Conservation (phyloP, 2,329 filamentous ascomycete species). For the Fusarium tanahbumbuense region DNA sequence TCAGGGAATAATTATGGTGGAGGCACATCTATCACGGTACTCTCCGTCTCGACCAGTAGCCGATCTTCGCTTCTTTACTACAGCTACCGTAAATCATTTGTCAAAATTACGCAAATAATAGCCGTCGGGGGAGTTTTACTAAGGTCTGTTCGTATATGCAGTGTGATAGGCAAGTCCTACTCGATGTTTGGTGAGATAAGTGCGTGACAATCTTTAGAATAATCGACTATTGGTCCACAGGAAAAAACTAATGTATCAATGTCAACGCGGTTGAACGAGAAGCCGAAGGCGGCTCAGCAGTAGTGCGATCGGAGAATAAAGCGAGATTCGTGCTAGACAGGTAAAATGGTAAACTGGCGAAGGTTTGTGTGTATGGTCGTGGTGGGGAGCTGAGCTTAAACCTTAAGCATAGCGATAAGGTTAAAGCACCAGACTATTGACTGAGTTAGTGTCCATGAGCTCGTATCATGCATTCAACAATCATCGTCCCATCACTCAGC, state of each 20-base stretch:
- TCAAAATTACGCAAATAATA: neutral
- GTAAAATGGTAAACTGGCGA: neutral
- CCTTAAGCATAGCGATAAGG: neutral
- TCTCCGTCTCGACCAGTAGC: neutral
- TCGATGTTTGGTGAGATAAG: neutral
- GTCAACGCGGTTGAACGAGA: neutral
- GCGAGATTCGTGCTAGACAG: neutral
- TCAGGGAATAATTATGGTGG: neutral
- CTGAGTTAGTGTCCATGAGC: no score
- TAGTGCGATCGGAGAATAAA: neutral
- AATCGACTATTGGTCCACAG: neutral
- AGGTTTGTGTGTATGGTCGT: neutral
- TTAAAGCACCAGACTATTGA: neutral
- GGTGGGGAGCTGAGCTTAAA: neutral
- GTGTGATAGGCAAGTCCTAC: neutral
- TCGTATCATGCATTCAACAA: neutral
- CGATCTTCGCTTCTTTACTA: accelerated
- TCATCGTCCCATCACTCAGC: neutral
- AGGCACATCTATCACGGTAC: neutral
- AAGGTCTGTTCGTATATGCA: neutral
- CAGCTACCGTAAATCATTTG: neutral
- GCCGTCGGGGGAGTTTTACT: accelerated
- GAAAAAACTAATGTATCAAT: accelerated
- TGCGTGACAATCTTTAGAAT: neutral
- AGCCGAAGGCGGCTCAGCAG: neutral